Evolutionary conservation across 192 early-diverging fungal genomes (phyloP).

Genomic region (Coemansia sp.): DNA sequence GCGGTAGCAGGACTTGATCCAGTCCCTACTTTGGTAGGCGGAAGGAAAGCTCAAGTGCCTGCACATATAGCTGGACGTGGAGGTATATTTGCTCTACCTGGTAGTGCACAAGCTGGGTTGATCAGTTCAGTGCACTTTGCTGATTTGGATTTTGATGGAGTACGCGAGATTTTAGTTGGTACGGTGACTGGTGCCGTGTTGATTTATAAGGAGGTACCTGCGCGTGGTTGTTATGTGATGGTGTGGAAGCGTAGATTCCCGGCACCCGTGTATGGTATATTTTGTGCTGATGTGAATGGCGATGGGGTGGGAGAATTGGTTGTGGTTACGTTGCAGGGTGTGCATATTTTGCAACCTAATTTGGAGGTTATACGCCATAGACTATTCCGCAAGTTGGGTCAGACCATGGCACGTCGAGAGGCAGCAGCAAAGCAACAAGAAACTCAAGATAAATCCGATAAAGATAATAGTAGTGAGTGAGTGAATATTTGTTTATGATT

Average conservation of each 20-base stretch:
- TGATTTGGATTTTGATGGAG: constrained; percentile 37
- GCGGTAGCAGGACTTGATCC: constrained; percentile 43
- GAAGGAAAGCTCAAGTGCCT: constrained; percentile 21
- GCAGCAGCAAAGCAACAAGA: no score
- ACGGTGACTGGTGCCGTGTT: constrained; percentile 43
- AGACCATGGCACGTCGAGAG: no score
- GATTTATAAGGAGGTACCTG: constrained; percentile 41
- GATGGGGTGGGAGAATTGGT: constrained; percentile 51
- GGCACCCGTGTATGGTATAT: constrained; percentile 41
- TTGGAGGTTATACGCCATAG: constrained; percentile 28
- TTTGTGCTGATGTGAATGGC: constrained; percentile 44
- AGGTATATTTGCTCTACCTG: constrained; percentile 40
- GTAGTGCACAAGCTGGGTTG: constrained; percentile 37
- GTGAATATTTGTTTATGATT: no score
- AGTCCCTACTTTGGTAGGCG: constrained; percentile 46
- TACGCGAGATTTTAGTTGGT: constrained; percentile 40
- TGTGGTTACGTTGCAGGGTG: constrained; percentile 48
- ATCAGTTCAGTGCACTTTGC: constrained; percentile 48
- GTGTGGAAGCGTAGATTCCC: constrained; percentile 50
- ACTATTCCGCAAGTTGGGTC: no score
- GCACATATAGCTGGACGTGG: constrained; percentile 37
- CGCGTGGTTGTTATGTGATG: constrained; percentile 31
- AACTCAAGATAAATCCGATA: no score
- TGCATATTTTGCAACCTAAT: constrained; percentile 51
- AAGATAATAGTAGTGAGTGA: not conserved